Percentiles rank a stretch among this genome's conserved stretches.
Conservation (phyloP, 1,139 yeast genomes). For the Hansenula lynferdii region DNA sequence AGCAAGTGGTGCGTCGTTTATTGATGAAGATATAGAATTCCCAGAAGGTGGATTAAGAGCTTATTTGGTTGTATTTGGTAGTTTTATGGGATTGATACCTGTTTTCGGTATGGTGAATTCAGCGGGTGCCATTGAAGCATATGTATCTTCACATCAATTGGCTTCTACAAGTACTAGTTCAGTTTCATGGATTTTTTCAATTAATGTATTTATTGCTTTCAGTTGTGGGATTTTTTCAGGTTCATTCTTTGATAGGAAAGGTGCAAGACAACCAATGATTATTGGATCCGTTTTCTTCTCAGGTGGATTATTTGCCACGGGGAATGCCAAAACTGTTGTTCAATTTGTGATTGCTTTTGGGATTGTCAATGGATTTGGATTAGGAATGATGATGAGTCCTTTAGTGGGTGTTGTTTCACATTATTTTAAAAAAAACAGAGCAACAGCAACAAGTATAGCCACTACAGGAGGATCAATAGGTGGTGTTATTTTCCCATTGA, state of each 20-base stretch:
- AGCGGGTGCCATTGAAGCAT: slow-evolving; percentile 66
- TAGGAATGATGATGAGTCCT: slow-evolving; percentile 53
- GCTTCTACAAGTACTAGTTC: slow-evolving; percentile 41
- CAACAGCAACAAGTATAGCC: slow-evolving; percentile 51
- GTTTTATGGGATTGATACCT: slow-evolving; percentile 58
- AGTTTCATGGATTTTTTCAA: slow-evolving; percentile 69
- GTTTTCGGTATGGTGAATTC: slow-evolving; percentile 65
- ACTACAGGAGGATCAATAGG: slow-evolving; percentile 64
- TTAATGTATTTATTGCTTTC: slow-evolving; percentile 53
- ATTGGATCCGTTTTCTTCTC: slow-evolving; percentile 40
- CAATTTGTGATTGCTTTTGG: slow-evolving; percentile 54
- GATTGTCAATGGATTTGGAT: slow-evolving; percentile 48
- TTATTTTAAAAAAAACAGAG: slow-evolving; percentile 50
- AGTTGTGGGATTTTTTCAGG: slow-evolving; percentile 60
- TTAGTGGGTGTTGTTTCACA: slow-evolving; percentile 54
- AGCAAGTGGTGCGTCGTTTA: too few species aligned
- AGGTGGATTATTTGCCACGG: slow-evolving; percentile 47
- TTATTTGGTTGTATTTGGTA: neutral
- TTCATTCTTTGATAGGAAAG: slow-evolving; percentile 43
- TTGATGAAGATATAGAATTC: too few species aligned
- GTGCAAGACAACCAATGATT: slow-evolving; percentile 39
- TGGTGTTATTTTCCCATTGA: slow-evolving; percentile 57
- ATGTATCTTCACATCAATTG: slow-evolving; percentile 56
- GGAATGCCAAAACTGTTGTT: slow-evolving; percentile 41
- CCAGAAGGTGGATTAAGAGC: neutral